phyloP scores from a whole-genome alignment of 176 grass and related monocot species.

The Paspalum vaginatum region DNA sequence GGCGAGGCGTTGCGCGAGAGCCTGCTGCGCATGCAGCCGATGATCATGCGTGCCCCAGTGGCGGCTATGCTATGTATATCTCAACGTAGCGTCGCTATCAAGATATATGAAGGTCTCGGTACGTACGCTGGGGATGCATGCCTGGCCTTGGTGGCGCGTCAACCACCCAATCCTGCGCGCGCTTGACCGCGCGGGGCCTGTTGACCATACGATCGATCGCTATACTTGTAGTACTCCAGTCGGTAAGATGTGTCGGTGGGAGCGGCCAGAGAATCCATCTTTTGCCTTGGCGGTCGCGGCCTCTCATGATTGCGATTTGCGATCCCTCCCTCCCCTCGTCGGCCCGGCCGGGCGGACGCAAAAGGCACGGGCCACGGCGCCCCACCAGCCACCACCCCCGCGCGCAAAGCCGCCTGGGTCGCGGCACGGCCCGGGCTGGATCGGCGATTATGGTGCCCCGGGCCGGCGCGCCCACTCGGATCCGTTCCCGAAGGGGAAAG shows the following conservation, averaged over 20 bases:
- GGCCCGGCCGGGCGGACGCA: neutral
- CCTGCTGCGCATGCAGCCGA: too few species aligned
- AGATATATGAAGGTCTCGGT: too few species aligned
- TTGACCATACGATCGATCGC: too few species aligned
- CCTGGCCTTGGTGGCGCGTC: neutral
- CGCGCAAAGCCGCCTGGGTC: conserved; percentile 15
- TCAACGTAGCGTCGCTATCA: too few species aligned
- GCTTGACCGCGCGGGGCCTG: conserved; percentile 5
- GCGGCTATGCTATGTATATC: too few species aligned
- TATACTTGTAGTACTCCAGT: neutral
- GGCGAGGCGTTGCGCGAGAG: too few species aligned
- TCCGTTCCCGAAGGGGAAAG: conserved; percentile 25
- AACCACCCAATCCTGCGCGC: neutral
- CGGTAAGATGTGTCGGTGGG: conserved; percentile 50
- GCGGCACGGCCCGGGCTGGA: too few species aligned
- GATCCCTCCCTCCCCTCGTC: too few species aligned
- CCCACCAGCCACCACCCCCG: neutral
- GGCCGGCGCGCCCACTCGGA: neutral
- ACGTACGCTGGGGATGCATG: too few species aligned
- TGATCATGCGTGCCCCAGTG: too few species aligned
- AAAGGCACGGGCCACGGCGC: neutral
- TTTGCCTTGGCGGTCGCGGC: neutral
- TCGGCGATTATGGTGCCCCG: too few species aligned
- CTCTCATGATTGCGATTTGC: conserved; percentile 38
- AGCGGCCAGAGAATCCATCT: neutral